Evolutionary conservation across 495 filamentous ascomycete species (phyloP).

Genomic region (Geoglossum glabrum): DNA sequence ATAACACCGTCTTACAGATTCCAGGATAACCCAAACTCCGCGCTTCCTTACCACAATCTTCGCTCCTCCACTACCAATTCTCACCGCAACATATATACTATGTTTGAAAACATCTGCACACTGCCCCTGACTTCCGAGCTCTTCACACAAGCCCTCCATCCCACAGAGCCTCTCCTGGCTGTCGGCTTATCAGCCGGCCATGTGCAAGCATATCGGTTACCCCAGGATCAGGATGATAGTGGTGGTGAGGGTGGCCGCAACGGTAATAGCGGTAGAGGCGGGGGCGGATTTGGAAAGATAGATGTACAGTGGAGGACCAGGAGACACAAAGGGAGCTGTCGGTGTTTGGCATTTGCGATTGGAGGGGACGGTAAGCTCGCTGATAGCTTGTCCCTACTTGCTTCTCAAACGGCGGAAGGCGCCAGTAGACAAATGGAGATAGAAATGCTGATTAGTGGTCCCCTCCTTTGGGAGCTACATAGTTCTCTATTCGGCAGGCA

Average conservation of each 20-base stretch:
- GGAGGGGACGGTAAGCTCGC: conserved; percentile 41
- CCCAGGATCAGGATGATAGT: conserved; percentile 19
- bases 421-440: neutral
- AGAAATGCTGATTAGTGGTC: neutral
- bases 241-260: conserved; percentile 28
- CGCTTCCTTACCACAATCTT: neutral
- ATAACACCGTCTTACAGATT: too few species aligned
- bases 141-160: conserved; percentile 76
- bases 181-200: conserved; percentile 72
- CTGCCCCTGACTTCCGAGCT: conserved; percentile 70
- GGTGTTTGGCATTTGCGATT: conserved; percentile 50
- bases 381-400: neutral
- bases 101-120: conserved; percentile 80
- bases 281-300: conserved; percentile 50
- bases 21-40: neutral
- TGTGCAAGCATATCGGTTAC: conserved; percentile 69
- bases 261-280: conserved; percentile 21
- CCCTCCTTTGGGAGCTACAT: conserved; percentile 1
- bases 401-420: too few species aligned
- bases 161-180: conserved; percentile 59
- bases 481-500: conserved; percentile 74
- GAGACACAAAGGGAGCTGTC: conserved; percentile 82
- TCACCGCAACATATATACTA: conserved; percentile 12
- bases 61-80: neutral
- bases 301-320: conserved; percentile 73